Base-by-base conservation (phyloP, 352 stramenopile genomes). In the Globisporangium alternatum region DNA sequence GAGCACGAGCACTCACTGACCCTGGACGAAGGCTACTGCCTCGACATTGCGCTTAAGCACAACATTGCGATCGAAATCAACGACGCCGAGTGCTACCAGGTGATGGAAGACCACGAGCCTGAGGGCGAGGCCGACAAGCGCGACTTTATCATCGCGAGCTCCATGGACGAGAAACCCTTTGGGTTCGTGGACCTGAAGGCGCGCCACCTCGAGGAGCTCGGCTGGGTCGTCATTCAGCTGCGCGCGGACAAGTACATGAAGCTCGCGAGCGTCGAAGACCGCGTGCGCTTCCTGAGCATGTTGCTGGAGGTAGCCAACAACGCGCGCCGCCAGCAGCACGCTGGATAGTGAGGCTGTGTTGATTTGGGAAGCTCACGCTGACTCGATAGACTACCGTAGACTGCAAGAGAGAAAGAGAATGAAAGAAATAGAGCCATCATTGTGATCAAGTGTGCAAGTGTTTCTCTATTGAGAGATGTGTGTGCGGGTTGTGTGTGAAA, bases 21-120 rank as follows among this genome's bases (percentile, higher is more conserved):
- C 10, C 64, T 73, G 33, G 61, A 75, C 3, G 67, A 73, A 12
- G 80, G 83, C 17, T 92, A 92, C 56, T 60, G 75, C 35, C 48
- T 90, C 31, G 78, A 90, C 48, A 65, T 90, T n/a, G 80, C 75
- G 55, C 53, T 78, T 2, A 75, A 61, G 58, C 78, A 84, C 49
- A 78, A 76, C 37, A 83, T 92, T 56, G 83, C 69, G 12, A 84
- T 92, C 37, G 83, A 92, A 44, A 72, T 92, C 61, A 89, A 90
- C 43, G 64, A 67, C 15, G 65, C 73, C 8, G 71, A 80, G 28
- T 78, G 76, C 37, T 91, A 90, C 60, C 72, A 83, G 56, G 71
- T 75, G 19, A 56, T 72, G 9, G 68, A 81, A 21, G 60, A 63
- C 5, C 35, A 78, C n/a, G 71, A 80, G 43, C 58, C 75, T 12